phyloP scores from a whole-genome alignment of 306 rosid genomes.

The Fragaria vesca region DNA sequence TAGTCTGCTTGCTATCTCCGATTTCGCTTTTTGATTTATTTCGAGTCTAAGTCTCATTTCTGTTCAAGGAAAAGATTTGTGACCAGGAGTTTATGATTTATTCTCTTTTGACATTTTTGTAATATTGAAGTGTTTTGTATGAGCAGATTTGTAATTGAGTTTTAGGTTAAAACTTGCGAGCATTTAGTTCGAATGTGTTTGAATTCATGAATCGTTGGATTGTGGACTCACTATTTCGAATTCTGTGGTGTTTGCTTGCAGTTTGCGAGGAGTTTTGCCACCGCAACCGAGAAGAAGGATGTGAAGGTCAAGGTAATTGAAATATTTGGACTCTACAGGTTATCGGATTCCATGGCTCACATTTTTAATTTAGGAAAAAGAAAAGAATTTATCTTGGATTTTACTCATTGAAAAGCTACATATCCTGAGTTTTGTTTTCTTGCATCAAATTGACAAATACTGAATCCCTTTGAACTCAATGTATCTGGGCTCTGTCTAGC shows the following conservation, averaged over 20 bases:
- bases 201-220: background rate
- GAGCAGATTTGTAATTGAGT: background rate
- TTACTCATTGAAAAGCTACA: background rate
- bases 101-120: background rate
- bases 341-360: background rate
- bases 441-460: background rate
- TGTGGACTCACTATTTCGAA: constrained; percentile 15
- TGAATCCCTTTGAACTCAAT: background rate
- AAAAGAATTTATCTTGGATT: background rate
- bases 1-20: background rate
- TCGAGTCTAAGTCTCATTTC: background rate
- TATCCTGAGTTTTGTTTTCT: too few relatives aligned
- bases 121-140: background rate
- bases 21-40: background rate
- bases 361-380: background rate
- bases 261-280: constrained; percentile 61
- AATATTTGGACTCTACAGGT: constrained; percentile 1
- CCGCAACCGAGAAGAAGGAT: constrained; percentile 52
- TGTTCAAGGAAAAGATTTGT: background rate
- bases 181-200: background rate
- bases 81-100: background rate
- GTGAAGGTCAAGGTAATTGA: constrained; percentile 58
- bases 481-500: background rate
- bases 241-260: constrained; percentile 38
- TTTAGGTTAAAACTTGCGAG: background rate